phyloP scores from a whole-genome alignment of 164 flowering plant genomes.

The Paratinospora sagittata region DNA sequence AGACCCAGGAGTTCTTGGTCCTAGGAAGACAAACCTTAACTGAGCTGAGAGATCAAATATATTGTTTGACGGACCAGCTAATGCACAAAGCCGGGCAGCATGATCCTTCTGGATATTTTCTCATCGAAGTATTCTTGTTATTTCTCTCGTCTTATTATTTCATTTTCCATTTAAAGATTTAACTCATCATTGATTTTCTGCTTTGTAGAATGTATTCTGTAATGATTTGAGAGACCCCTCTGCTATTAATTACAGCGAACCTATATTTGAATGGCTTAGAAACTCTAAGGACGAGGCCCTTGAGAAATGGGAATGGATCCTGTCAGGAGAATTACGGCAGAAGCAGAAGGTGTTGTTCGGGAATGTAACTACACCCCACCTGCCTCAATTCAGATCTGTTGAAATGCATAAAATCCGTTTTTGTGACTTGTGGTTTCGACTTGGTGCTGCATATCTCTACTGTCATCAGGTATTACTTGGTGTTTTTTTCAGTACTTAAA shows the following conservation, averaged over 20 bases:
- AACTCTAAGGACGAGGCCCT: constrained; percentile 61
- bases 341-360: constrained; percentile 50
- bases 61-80: constrained; percentile 66
- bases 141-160: not conserved
- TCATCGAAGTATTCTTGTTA: constrained; percentile 58
- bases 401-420: constrained; percentile 64
- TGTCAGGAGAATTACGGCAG: constrained; percentile 42
- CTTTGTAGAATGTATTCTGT: constrained; percentile 65
- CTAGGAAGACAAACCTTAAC: constrained; percentile 68
- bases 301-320: constrained; percentile 69
- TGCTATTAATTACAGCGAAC: constrained; percentile 69
- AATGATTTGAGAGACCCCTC: constrained; percentile 71
- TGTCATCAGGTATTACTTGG: constrained; percentile 71
- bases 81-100: constrained; percentile 63
- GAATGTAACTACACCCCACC: constrained; percentile 13
- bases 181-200: not conserved
- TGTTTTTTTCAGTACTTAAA: not conserved
- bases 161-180: not conserved
- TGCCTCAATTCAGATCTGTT: constrained; percentile 54
- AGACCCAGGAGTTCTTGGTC: constrained; percentile 83
- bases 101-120: constrained; percentile 91
- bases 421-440: constrained; percentile 70
- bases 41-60: constrained; percentile 71
- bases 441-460: constrained; percentile 84
- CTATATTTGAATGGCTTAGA: constrained; percentile 75